These are phyloP conservation scores for Suaeda aralocaspica DNA, from an alignment of 148 eudicot species.

Conservation along the genomic window DNA sequence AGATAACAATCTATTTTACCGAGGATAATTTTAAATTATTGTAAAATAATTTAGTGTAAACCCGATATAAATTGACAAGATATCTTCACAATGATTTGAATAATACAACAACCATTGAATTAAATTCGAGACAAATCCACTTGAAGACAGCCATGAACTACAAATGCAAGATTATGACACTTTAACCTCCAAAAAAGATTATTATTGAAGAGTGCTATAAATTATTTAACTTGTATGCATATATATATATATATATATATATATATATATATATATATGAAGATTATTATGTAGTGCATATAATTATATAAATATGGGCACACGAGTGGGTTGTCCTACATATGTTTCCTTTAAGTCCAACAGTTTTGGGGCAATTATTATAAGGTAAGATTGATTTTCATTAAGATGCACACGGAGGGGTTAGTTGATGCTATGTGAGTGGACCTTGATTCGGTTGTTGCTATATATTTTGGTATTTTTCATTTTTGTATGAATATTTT, in stretches of 20 bases:
- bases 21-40: no score
- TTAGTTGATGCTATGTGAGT: not conserved
- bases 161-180: slow-evolving; percentile 13
- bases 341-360: slow-evolving; percentile 13
- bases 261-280: no score
- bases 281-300: not conserved
- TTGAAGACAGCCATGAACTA: slow-evolving; percentile 8
- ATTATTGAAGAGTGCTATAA: not conserved
- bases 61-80: no score
- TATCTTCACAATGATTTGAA: slow-evolving; percentile 7
- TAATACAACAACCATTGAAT: slow-evolving; percentile 17
- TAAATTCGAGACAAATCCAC: slow-evolving; percentile 18
- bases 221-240: no score
- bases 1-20: no score
- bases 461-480: not conserved
- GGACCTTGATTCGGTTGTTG: not conserved
- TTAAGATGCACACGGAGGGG: slow-evolving; percentile 24
- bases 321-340: slow-evolving; percentile 30
- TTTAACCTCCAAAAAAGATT: slow-evolving; percentile 7
- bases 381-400: slow-evolving; percentile 8
- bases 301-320: slow-evolving; percentile 5
- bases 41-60: no score
- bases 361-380: not conserved
- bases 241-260: no score
- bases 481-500: slow-evolving; percentile 6